phyloP scores from a whole-genome alignment of 2,329 filamentous ascomycete genomes.

The Emergomyces orientalis region DNA sequence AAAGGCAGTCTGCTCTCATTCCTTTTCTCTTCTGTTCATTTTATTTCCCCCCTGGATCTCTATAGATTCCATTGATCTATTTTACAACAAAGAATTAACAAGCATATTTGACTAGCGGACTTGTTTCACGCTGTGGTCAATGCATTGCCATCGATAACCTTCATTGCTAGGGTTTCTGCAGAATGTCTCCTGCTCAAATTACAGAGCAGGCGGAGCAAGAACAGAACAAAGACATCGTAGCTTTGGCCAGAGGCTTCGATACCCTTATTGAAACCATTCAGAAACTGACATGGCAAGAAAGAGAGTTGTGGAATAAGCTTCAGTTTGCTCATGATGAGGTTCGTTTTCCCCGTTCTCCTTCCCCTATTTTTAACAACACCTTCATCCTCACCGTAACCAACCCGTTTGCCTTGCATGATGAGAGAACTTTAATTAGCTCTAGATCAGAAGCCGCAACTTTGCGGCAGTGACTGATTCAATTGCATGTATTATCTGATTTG shows the following conservation, averaged over 20 bases:
- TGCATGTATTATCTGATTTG: conserved; percentile 46
- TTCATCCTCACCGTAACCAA: not conserved
- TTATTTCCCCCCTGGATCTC: not conserved
- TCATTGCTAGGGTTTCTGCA: not conserved
- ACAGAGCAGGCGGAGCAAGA: conserved; percentile 23
- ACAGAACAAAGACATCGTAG: conserved; percentile 29
- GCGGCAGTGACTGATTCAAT: conserved; percentile 53
- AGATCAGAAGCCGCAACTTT: conserved; percentile 61
- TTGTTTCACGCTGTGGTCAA: not conserved
- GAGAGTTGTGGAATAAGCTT: conserved; percentile 29
- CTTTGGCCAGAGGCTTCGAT: conserved; percentile 34
- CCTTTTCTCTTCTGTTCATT: not conserved
- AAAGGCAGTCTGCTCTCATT: not conserved
- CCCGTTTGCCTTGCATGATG: conserved; percentile 37
- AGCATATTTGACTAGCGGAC: not conserved
- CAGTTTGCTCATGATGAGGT: conserved; percentile 35
- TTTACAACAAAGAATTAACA: not conserved
- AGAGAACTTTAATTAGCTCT: conserved; percentile 60
- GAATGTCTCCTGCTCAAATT: conserved; percentile 28
- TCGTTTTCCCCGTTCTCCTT: conserved; percentile 15
- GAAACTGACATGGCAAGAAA: conserved; percentile 32
- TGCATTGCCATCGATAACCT: not conserved
- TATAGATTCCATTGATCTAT: not conserved
- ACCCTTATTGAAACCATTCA: conserved; percentile 34
- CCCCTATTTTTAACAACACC: conserved; percentile 1